Base-by-base conservation (phyloP, 1,284 basidiomycete genomes). In the Microbotryum violaceum region DNA sequence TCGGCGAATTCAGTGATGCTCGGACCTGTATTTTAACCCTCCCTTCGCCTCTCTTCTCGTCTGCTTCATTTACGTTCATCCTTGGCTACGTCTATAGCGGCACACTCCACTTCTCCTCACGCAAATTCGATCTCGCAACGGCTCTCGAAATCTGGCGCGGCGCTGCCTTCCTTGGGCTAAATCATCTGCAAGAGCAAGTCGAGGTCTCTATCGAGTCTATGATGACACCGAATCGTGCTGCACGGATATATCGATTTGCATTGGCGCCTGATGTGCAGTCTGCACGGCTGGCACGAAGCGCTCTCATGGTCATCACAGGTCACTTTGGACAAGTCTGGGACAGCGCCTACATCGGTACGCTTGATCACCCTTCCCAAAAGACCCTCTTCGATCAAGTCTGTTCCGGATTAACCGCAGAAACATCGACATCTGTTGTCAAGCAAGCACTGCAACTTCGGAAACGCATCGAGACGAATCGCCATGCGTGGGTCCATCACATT, bases 41-140 rank as follows among this genome's bases (percentile, higher is more conserved):
- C 4, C 89, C 90, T 1, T 90, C 87, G 0, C 92, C 93, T 0
- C 93, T 93, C 0, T 97, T 97, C 77, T 96, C 94, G 0, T 89
- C 93, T 0, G 89, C 92, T 0, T 89, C 91, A 0, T 59, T 57
- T 79, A 96, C 3, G 91, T 97, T 97, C 73, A 90, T 91, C 29
- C 83, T 98, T 31, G 93, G 93, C 18, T 93, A 87, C 76, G 82
- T 93, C 57, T 97, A 97, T 73, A 91, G 91, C 14, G 94, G 94
- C 49, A 93, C 91, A 7, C 85, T 98, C 55, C 81, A 87, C 52
- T 96, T 97, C 74, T 92, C 90, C 4, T 89, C 96, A 72, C 82
- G 94, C 21, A 87, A 88, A 0, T 96, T 91, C 75, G 92, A 97
- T 77, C 83, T 97, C 63, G 81, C 86, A 52, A 97, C 91, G 18